Conservation (phyloP, 2,329 filamentous ascomycete genomes). For the Arthrobotrys megalospora region DNA sequence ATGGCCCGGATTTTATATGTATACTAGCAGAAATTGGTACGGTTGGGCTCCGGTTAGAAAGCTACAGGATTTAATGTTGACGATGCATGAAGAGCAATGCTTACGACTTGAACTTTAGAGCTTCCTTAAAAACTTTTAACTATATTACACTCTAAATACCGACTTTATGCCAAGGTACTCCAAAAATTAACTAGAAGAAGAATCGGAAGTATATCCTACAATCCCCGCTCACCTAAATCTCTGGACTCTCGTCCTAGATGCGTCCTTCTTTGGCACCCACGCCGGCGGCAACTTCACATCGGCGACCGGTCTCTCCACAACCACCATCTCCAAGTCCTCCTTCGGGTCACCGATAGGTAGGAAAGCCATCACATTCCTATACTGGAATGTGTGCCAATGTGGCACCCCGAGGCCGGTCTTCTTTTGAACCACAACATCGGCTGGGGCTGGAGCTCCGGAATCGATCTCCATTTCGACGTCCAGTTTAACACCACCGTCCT, state of each 20-base stretch:
- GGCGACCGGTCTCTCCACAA: constrained; percentile 89
- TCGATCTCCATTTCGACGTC: constrained; percentile 45
- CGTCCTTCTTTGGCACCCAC: constrained; percentile 48
- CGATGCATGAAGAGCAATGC: neutral
- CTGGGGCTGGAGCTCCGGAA: constrained; percentile 15
- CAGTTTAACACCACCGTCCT: constrained; percentile 58
- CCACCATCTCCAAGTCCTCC: constrained; percentile 79
- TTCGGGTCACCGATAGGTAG: constrained; percentile 70
- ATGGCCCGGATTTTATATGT: constrained; percentile 24
- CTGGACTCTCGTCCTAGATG: constrained; percentile 13
- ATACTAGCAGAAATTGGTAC: constrained; percentile 29
- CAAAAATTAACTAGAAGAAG: constrained; percentile 13
- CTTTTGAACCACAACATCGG: constrained; percentile 47
- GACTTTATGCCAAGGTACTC: constrained; percentile 26
- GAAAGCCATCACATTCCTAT: constrained; percentile 89
- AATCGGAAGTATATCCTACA: constrained; percentile 47
- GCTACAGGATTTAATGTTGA: constrained; percentile 12
- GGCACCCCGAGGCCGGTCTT: constrained; percentile 65
- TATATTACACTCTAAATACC: constrained; percentile 58
- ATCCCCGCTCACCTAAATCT: constrained; percentile 30
- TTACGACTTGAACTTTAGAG: neutral
- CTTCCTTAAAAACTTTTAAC: constrained; percentile 37
- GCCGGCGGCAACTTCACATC: constrained; percentile 81
- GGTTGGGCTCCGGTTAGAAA: neutral
- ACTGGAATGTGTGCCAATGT: constrained; percentile 91